Evolutionary conservation across 345 rosid genomes (phyloP).

Genomic region (Kandelia obovata): DNA sequence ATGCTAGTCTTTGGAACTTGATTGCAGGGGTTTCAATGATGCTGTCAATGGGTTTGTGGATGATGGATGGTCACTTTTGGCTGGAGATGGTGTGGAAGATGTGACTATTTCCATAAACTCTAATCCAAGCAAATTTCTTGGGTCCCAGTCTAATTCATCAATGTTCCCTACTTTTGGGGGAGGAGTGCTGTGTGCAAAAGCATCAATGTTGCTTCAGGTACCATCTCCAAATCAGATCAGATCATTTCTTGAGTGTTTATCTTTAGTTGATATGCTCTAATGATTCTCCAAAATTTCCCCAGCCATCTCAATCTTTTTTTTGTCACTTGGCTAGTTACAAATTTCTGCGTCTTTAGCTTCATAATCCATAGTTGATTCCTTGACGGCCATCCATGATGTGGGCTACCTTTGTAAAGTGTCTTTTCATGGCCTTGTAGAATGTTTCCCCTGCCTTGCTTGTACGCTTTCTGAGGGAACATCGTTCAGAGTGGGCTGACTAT

Average conservation of each 20-base stretch:
- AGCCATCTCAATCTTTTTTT: no score
- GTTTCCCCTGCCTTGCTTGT: conserved; percentile 89
- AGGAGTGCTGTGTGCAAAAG: conserved; percentile 94
- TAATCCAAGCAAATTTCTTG: conserved; percentile 65
- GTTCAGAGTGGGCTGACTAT: conserved; percentile 97
- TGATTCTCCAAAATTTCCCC: neutral
- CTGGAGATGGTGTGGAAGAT: conserved; percentile 81
- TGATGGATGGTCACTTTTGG: conserved; percentile 91
- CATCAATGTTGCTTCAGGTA: conserved; percentile 95
- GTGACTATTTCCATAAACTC: conserved; percentile 72
- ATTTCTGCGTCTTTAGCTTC: no score
- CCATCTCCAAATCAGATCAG: neutral
- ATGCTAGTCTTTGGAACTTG: conserved; percentile 9
- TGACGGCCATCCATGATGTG: neutral
- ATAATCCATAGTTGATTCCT: neutral
- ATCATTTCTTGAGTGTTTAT: neutral
- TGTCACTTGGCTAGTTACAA: no score
- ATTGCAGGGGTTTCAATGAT: conserved; percentile 87
- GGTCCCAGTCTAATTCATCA: conserved; percentile 58
- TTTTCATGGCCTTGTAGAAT: conserved; percentile 42
- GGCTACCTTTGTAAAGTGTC: neutral
- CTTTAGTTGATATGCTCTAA: neutral
- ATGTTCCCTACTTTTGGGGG: conserved; percentile 77
- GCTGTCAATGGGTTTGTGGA: conserved; percentile 90
- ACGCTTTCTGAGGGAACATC: conserved; percentile 93